A percentile compares a stretch with the other conserved stretches of the same genome.
Evolutionary conservation across 176 grass and related monocot genomes (phyloP).

Genomic region (Melocanna baccifera): DNA sequence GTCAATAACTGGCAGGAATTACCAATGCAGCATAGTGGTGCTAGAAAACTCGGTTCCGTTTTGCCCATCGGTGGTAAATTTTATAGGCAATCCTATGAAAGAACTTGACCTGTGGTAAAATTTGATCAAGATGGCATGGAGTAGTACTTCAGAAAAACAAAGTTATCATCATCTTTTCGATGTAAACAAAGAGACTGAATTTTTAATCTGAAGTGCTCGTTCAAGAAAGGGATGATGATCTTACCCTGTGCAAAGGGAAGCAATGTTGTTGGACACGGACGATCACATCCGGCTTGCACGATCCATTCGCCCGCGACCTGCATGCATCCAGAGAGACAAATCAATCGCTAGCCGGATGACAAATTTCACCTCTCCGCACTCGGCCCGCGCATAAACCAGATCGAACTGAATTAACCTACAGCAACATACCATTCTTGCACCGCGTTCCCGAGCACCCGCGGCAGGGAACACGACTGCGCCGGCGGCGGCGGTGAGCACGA

Average conservation of each 20-base stretch:
- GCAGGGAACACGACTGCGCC: conserved; percentile 4
- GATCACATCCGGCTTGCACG: conserved; percentile 58
- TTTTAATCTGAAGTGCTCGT: background rate
- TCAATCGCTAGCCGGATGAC: background rate
- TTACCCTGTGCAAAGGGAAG: conserved; percentile 81
- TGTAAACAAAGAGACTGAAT: background rate
- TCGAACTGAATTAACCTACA: background rate
- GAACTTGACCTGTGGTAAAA: background rate
- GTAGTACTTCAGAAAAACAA: background rate
- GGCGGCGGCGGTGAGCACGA: conserved; percentile 26
- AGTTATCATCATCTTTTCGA: background rate
- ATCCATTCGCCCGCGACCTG: conserved; percentile 70
- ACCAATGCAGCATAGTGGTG: background rate
- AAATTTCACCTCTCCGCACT: background rate
- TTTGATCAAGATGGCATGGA: background rate
- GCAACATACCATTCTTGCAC: conserved; percentile 57
- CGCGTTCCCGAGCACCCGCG: conserved; percentile 47
- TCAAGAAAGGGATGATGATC: background rate
- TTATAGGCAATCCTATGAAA: background rate
- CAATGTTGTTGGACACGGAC: conserved; percentile 61
- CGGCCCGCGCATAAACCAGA: background rate
- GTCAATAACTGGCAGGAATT: background rate
- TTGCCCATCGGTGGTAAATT: background rate
- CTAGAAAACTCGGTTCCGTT: background rate
- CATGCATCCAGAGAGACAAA: background rate